Evolutionary conservation across 2,329 filamentous ascomycete genomes (phyloP), one percentile per base, ranked within the genome.

Genomic region (Cytospora leucostoma): DNA sequence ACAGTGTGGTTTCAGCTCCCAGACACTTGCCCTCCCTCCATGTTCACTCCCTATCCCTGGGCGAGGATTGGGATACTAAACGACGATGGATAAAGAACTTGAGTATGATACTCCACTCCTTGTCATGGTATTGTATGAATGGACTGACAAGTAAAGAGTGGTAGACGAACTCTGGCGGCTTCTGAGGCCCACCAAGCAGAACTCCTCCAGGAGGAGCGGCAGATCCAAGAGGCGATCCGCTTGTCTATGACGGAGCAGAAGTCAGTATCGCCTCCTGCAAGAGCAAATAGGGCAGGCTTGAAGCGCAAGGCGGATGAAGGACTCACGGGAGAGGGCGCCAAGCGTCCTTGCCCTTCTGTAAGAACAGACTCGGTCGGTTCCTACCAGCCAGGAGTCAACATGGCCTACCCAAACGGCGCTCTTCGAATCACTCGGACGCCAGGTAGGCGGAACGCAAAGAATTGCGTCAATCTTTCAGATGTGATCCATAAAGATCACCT

Each of bases 351-450:
- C 1, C 8, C 44, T 47, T 10, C 15, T 19, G 10, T 10, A 47
- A 4, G 19, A 47, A 12, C 21, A 47, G 17, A 12, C 11, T 10
- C 35, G 15, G 15, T 21, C 49, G 21, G 3, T 34, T 7, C 49
- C 35, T n/a, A 8, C 49, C 38, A 17, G 21, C 11, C 55, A 32
- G 32, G 13, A 7, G 6, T 37, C 35, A 38, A 11, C 13, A 66
- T 71, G 67, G 53, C 62, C 32, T 71, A 67, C 55, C 64, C 68
- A 15, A 63, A 68, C 34, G 70, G 70, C 15, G 70, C 66, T 2
- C 56, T 71, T 19, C 68, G 70, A 15, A 71, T 71, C 34, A 71
- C 69, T 10, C 68, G 70, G n/a, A 71, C 70, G 3, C 64, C 67
- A 0, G 70, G 70, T 3, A 65, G 70, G 54, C 35, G 33, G 32